Conservation (phyloP, 257 asterid genomes). For the Solanum sejunctum region DNA sequence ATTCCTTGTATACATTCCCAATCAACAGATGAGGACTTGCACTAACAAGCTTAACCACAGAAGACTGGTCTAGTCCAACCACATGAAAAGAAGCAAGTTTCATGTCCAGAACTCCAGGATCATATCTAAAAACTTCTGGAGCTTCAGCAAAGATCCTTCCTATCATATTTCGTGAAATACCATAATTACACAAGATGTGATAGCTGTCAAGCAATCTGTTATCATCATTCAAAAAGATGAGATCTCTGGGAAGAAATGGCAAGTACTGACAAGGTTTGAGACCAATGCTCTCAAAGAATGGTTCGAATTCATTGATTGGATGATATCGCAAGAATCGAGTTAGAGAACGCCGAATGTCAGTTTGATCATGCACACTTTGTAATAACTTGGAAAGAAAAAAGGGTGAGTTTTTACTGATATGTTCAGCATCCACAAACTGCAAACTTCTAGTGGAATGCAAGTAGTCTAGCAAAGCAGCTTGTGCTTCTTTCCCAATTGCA, state of each 20-base stretch:
- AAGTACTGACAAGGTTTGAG: conserved; percentile 36
- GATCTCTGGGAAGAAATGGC: conserved; percentile 37
- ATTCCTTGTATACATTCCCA: conserved; percentile 16
- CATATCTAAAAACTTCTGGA: conserved; percentile 38
- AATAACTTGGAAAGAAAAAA: conserved; percentile 36
- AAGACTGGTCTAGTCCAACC: conserved; percentile 38
- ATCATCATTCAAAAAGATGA: conserved; percentile 63
- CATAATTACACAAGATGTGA: conserved; percentile 51
- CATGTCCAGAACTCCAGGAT: conserved; percentile 23
- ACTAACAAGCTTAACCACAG: conserved; percentile 35
- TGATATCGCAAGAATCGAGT: conserved; percentile 60
- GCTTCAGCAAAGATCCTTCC: conserved; percentile 51
- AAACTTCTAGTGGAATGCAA: conserved; percentile 66
- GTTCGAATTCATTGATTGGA: conserved; percentile 87
- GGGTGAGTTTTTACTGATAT: conserved; percentile 60
- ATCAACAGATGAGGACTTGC: conserved; percentile 45
- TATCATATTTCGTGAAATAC: conserved; percentile 37
- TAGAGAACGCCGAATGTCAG: conserved; percentile 25
- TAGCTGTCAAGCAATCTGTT: conserved; percentile 44
- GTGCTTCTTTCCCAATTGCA: conserved; percentile 35
- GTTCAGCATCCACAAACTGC: conserved; percentile 57
- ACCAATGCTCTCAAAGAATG: conserved; percentile 76
- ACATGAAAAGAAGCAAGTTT: conserved; percentile 33
- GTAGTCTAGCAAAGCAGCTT: conserved; percentile 55
- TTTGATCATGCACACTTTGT: conserved; percentile 19